Percentiles rank a stretch among this genome's conserved stretches.
Evolutionary conservation across 2,329 filamentous ascomycete genomes (phyloP).

Genomic region (Xylaria sp.): DNA sequence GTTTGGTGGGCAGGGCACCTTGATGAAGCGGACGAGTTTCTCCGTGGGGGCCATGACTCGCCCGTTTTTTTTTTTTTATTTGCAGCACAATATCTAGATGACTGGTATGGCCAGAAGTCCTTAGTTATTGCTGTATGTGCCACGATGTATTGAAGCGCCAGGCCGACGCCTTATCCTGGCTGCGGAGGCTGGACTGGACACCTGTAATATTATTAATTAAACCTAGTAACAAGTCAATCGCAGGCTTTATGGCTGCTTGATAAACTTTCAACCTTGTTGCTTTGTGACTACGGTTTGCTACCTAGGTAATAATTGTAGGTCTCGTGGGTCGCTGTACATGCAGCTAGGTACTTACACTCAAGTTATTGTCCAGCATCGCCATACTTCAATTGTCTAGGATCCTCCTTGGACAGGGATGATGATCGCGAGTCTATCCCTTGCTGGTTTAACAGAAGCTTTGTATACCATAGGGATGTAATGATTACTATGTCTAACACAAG

Average conservation of each 20-base stretch:
- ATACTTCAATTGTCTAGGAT: background rate
- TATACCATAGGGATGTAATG: background rate
- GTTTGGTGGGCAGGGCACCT: conserved; percentile 8
- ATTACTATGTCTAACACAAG: conserved; percentile 2
- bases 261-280: background rate
- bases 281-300: background rate
- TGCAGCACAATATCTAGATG: conserved; percentile 25
- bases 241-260: background rate
- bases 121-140: conserved; percentile 28
- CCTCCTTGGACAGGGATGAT: background rate
- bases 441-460: background rate
- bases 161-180: conserved; percentile 16
- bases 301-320: background rate
- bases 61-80: conserved; percentile 1
- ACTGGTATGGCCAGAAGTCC: conserved; percentile 17
- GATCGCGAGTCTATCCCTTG: background rate
- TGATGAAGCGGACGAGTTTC: conserved; percentile 24
- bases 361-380: background rate
- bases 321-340: background rate
- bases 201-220: conserved; percentile 34
- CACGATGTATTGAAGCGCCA: conserved; percentile 28
- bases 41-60: conserved; percentile 22
- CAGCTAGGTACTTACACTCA: background rate
- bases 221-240: conserved; percentile 18
- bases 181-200: conserved; percentile 22